Base-by-base conservation (phyloP, 176 grass and related monocot genomes). In the Oryza rufipogon region DNA sequence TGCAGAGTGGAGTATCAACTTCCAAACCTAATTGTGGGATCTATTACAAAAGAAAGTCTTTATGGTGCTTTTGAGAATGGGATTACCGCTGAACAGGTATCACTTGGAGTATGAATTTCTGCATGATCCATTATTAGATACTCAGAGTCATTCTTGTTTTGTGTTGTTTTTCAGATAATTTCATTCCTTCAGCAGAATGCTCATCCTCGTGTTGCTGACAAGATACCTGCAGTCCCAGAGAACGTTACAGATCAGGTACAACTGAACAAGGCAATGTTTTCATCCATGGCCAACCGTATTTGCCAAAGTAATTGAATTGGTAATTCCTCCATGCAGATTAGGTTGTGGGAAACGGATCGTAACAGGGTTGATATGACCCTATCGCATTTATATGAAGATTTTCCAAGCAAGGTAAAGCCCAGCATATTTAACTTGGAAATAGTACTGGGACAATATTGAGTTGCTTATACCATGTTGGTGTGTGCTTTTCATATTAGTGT, bases 11-110 rank as follows among this genome's bases (percentile, higher is more conserved):
- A 98, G 80, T 95, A 98, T 89, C 92, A 98, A 88, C 89, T 98
- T 45, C 92, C 93, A 63, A 98, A 98, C 28, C 91, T 98, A 46
- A 90, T 95, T 38, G 96, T 91, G 71, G 96, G 96, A 87, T 80
- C 93, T 79, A 91, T 98, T 66, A 98, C 87, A 41, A 98, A 95
- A 90, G 96, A 95, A 90, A 98, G 96, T 79, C 81, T 98, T 38
- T 98, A 98, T 70, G 87, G 90, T 76, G 92, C 93, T 48, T 98
- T 98, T 85, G 96, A 95, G 44, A 98, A 95, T 68, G 92, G 96
- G 58, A 98, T 98, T 70, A 93, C 89, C 5, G 91, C 89, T 61
- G 91, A 98, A n/a, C 96, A 98, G 91, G 96, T 89, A 92, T 65
- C 38, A 30, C 68, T 80, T 83, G 48, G 10, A 81, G 77, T 20